Base-by-base conservation (phyloP, 768 basidiomycete genomes). In the Tubosaeta sp. region DNA sequence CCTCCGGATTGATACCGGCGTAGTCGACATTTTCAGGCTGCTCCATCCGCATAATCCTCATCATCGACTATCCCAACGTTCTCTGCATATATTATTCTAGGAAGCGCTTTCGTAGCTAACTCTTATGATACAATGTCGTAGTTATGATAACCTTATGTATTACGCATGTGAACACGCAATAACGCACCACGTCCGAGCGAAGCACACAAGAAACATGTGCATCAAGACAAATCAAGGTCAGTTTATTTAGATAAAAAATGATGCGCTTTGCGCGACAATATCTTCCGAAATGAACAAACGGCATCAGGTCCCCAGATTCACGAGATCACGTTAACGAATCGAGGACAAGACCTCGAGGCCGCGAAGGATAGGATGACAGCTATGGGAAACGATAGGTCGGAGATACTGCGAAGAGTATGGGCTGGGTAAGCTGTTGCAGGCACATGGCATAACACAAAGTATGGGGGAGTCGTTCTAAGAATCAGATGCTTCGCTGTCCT, bases 391-490 rank as follows among this genome's bases (percentile, higher is more conserved):
- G n/a, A n/a, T n/a, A n/a, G n/a, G n/a, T n/a, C n/a, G n/a, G n/a
- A n/a, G n/a, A n/a, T n/a, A n/a, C n/a, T n/a, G n/a, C 19, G 12
- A 16, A 32, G 14, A 11, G 4, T 32, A 31, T 31, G 31, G 31
- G 31, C 31, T 31, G 9, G 16, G 34, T 35, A 9, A 7, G 11
- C 87, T 0, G 93, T 93, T 59, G 85, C 80, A 3, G 10, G 31
- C 67, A 94, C 93, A 0, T 67, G 81, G 4, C 62, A 68, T 1
- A 16, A 68, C 1, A 13, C 42, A 11, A 31, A 22, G 22, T 41
- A 25, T 25, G 16, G 30, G 36, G 11, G 7, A 44, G 27, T 19
- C 24, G 40, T 36, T 25, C 49, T 30, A 63, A 7, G 48, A 48
- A 47, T 54, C 52, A 21, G 59, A 59, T 1, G 32, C 42, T 43